A percentile compares a stretch with the other conserved stretches of the same genome.
Conservation (phyloP, 2,329 filamentous ascomycete genomes). For the Macrophomina pseudophaseolina region DNA sequence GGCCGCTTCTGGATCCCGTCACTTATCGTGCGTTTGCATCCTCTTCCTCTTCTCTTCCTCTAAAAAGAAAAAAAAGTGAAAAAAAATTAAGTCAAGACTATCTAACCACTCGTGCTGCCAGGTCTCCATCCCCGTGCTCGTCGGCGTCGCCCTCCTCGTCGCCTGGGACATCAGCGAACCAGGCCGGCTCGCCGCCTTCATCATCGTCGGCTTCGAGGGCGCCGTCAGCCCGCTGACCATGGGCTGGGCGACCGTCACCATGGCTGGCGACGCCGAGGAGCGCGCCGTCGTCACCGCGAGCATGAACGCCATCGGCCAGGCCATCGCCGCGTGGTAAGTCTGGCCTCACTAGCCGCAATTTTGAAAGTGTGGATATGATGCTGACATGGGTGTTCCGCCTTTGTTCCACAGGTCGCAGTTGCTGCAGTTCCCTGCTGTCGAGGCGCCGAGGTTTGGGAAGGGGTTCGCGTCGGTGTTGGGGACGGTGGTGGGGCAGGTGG, state of each 20-base stretch:
- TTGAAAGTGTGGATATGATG: too few species aligned
- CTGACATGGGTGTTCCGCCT: too few species aligned
- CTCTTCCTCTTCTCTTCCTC: too few species aligned
- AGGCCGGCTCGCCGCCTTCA: conserved; percentile 46
- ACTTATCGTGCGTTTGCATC: conserved; percentile 30
- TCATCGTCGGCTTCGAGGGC: conserved; percentile 46
- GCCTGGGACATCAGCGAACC: conserved; percentile 46
- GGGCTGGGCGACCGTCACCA: conserved; percentile 43
- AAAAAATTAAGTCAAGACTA: too few species aligned
- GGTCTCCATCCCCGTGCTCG: conserved; percentile 40
- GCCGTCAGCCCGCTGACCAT: conserved; percentile 43
- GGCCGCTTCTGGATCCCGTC: conserved; percentile 45
- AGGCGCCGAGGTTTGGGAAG: conserved; percentile 42
- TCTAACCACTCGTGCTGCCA: too few species aligned
- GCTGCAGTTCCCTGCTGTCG: conserved; percentile 45
- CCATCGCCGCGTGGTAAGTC: conserved; percentile 43
- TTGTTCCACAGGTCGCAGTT: conserved; percentile 37
- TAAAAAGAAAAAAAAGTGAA: too few species aligned
- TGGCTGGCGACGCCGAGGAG: conserved; percentile 39
- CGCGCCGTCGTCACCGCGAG: conserved; percentile 49
- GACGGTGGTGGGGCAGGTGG: conserved; percentile 42
- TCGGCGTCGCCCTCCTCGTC: conserved; percentile 42
- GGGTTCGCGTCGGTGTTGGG: conserved; percentile 37
- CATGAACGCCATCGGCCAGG: conserved; percentile 53
- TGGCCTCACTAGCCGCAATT: too few species aligned